These are phyloP conservation scores for Tieghemiomyces parasiticus DNA, from an alignment of 192 early-diverging fungal genomes.

Conservation along the genomic window DNA sequence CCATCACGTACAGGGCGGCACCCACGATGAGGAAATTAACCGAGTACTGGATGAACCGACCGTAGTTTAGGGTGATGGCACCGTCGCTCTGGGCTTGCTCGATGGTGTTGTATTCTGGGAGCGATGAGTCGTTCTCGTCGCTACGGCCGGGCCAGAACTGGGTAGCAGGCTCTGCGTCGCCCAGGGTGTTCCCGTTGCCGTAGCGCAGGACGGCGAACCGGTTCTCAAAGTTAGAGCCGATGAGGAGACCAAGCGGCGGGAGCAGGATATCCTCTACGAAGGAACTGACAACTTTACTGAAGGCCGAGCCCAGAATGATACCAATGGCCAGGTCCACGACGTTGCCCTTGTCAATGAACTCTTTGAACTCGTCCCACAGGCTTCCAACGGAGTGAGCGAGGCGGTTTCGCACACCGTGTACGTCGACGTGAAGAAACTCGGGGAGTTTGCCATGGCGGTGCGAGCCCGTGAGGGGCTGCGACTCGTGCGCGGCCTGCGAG, in stretches of 20 bases:
- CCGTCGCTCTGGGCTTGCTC: slow-evolving; percentile 2
- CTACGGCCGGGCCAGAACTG: neutral
- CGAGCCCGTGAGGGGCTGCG: neutral
- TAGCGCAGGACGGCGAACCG: slow-evolving; percentile 4
- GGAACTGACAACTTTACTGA: slow-evolving; percentile 14
- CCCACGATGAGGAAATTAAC: neutral
- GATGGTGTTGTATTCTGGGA: slow-evolving; percentile 2
- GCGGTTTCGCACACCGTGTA: neutral
- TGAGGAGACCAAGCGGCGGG: slow-evolving; percentile 2
- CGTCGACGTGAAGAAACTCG: neutral
- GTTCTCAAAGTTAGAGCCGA: slow-evolving; percentile 8
- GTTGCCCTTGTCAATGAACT: slow-evolving; percentile 25
- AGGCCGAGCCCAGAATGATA: slow-evolving; percentile 30
- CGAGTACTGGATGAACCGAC: neutral
- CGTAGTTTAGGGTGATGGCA: slow-evolving; percentile 8
- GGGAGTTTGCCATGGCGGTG: neutral
- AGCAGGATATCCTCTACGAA: slow-evolving; percentile 9
- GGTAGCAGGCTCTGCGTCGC: too few relatives aligned
- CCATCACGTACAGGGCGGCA: neutral
- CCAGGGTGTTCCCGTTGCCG: neutral
- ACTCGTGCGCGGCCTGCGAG: neutral
- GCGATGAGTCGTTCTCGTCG: neutral
- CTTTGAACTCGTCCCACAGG: slow-evolving; percentile 23
- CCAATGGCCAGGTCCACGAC: slow-evolving; percentile 35
- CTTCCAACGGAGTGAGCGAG: neutral